phyloP scores from a whole-genome alignment of 2,329 filamentous ascomycete species.

The Orbilia ellipsospora region DNA sequence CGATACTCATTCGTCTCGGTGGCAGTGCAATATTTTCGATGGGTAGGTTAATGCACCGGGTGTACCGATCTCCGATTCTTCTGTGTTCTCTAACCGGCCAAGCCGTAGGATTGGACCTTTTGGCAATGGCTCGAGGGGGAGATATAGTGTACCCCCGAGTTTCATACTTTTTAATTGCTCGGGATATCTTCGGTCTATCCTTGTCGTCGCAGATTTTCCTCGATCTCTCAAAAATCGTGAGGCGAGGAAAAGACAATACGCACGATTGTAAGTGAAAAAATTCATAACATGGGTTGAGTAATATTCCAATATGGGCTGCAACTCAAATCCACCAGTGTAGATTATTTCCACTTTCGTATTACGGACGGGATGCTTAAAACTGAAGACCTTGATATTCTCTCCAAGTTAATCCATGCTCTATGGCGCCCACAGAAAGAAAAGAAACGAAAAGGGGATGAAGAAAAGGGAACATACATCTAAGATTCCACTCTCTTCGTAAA shows the following conservation, averaged over 20 bases:
- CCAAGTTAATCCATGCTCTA: no score
- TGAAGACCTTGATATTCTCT: neutral
- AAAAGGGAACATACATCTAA: neutral
- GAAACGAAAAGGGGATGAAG: neutral
- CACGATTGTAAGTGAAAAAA: conserved; percentile 17
- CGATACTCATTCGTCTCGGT: neutral
- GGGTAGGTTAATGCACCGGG: conserved; percentile 2
- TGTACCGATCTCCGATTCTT: conserved; percentile 17
- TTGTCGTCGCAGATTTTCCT: neutral
- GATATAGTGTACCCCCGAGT: neutral
- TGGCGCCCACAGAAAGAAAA: neutral
- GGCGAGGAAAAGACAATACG: conserved; percentile 12
- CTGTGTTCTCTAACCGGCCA: neutral
- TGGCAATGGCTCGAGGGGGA: neutral
- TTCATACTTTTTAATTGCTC: conserved; percentile 5
- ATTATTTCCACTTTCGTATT: conserved; percentile 7
- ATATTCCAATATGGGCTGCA: conserved; percentile 12
- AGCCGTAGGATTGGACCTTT: neutral
- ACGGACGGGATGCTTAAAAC: neutral
- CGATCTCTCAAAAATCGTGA: neutral
- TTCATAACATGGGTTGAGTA: conserved; percentile 30
- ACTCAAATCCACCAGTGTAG: neutral
- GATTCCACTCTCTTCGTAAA: neutral
- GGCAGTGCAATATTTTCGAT: neutral
- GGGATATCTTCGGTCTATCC: neutral